A percentile compares a stretch with the other conserved stretches of the same genome.
Evolutionary conservation across 495 filamentous ascomycete genomes (phyloP).

Genomic region (Penicillium chermesinum): DNA sequence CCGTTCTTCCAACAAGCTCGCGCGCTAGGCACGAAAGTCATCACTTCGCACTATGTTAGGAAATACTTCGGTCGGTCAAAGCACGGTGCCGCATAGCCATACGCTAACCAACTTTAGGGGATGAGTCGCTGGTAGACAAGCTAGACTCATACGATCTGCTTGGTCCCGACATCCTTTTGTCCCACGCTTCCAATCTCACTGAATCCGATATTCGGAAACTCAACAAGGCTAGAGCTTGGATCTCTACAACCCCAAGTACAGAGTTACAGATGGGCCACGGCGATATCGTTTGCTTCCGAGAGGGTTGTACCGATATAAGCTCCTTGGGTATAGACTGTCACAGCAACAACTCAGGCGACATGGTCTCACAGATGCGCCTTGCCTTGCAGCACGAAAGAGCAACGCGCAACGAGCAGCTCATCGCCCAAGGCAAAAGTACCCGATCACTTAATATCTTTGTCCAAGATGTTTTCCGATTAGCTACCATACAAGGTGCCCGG

Average conservation of each 20-base stretch:
- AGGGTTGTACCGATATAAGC: slow-evolving; percentile 19
- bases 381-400: slow-evolving; percentile 38
- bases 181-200: slow-evolving; percentile 27
- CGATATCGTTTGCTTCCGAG: slow-evolving; percentile 25
- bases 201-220: slow-evolving; percentile 24
- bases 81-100: neutral
- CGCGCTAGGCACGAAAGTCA: slow-evolving; percentile 22
- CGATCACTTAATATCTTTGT: slow-evolving; percentile 29
- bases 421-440: slow-evolving; percentile 22
- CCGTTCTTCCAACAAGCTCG: slow-evolving; percentile 26
- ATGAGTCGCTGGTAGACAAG: slow-evolving; percentile 19
- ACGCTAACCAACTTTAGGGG: slow-evolving; percentile 1
- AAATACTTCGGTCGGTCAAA: slow-evolving; percentile 7
- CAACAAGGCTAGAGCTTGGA: slow-evolving; percentile 11
- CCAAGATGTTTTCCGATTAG: slow-evolving; percentile 45
- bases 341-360: slow-evolving; percentile 32
- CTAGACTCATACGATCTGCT: slow-evolving; percentile 33
- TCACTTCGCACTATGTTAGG: slow-evolving; percentile 35
- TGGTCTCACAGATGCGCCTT: slow-evolving; percentile 43
- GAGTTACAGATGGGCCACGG: slow-evolving; percentile 40
- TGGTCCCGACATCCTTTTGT: slow-evolving; percentile 31
- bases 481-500: slow-evolving; percentile 43
- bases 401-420: slow-evolving; percentile 21
- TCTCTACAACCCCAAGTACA: slow-evolving; percentile 37
- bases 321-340: slow-evolving; percentile 50